Percentiles rank a stretch among this genome's conserved stretches.
These are phyloP conservation scores for Gastrolobium bilobum DNA, from an alignment of 306 rosid species.

Conservation along the genomic window DNA sequence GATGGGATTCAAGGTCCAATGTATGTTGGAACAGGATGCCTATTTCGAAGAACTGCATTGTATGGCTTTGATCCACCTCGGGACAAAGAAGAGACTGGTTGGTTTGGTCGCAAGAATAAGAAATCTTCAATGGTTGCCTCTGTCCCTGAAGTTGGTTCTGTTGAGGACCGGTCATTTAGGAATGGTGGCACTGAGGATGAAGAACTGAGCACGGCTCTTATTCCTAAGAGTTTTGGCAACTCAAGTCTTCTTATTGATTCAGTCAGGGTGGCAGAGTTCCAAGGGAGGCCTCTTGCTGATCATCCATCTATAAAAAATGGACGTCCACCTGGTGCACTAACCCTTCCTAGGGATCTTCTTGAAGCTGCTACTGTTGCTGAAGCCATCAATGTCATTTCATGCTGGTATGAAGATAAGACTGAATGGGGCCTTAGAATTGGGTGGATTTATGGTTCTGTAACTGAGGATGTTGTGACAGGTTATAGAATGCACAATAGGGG, in stretches of 20 bases:
- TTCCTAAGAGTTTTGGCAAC: constrained; percentile 82
- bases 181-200: constrained; percentile 51
- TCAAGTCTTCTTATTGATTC: constrained; percentile 75
- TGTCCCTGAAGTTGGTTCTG: constrained; percentile 56
- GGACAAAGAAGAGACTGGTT: constrained; percentile 53
- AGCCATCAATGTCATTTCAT: constrained; percentile 77
- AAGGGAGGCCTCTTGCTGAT: constrained; percentile 85
- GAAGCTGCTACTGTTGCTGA: constrained; percentile 71
- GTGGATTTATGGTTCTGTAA: constrained; percentile 88
- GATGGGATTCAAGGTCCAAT: constrained; percentile 89
- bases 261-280: constrained; percentile 72
- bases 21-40: constrained; percentile 86
- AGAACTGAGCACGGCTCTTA: constrained; percentile 63
- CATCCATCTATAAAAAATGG: constrained; percentile 69
- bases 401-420: constrained; percentile 86
- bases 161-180: constrained; percentile 51
- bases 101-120: constrained; percentile 63
- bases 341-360: constrained; percentile 67
- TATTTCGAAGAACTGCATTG: constrained; percentile 75
- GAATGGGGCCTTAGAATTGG: constrained; percentile 82
- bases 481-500: constrained; percentile 89
- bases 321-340: constrained; percentile 72
- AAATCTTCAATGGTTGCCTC: constrained; percentile 71
- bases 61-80: constrained; percentile 85
- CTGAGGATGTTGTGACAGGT: constrained; percentile 88